These are phyloP conservation scores for Huntiella omanensis DNA, from an alignment of 2,329 filamentous ascomycete species.

Conservation along the genomic window DNA sequence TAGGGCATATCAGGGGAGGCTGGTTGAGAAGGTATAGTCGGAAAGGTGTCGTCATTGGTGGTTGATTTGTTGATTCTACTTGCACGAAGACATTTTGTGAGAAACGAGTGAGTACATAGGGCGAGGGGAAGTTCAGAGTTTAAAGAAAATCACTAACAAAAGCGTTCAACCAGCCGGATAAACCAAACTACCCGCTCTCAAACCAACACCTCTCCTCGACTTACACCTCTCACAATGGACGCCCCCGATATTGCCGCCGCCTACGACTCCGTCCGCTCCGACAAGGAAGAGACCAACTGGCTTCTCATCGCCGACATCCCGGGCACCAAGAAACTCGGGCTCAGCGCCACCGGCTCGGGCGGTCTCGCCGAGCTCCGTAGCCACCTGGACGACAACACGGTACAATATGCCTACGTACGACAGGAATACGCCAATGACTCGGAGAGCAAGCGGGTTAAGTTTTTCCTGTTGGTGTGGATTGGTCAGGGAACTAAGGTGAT, in stretches of 20 bases:
- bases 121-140: too few species aligned
- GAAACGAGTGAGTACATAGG: too few species aligned
- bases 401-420: slow-evolving; percentile 47
- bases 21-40: too few species aligned
- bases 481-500: slow-evolving; percentile 46
- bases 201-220: not conserved
- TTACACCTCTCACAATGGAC: slow-evolving; percentile 18
- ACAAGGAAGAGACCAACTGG: slow-evolving; percentile 49
- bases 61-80: too few species aligned
- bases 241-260: slow-evolving; percentile 40
- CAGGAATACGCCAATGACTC: slow-evolving; percentile 54
- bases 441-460: slow-evolving; percentile 50
- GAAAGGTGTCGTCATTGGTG: too few species aligned
- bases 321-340: slow-evolving; percentile 33
- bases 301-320: slow-evolving; percentile 43
- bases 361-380: slow-evolving; percentile 39
- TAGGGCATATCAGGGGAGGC: too few species aligned
- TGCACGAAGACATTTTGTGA: too few species aligned
- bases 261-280: slow-evolving; percentile 47
- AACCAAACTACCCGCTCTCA: too few species aligned
- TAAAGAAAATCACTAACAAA: too few species aligned
- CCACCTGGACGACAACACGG: slow-evolving; percentile 37
- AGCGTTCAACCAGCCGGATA: too few species aligned
- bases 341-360: slow-evolving; percentile 39
- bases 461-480: slow-evolving; percentile 49